phyloP scores from a whole-genome alignment of 345 rosid species.

The Excoecaria agallocha region DNA sequence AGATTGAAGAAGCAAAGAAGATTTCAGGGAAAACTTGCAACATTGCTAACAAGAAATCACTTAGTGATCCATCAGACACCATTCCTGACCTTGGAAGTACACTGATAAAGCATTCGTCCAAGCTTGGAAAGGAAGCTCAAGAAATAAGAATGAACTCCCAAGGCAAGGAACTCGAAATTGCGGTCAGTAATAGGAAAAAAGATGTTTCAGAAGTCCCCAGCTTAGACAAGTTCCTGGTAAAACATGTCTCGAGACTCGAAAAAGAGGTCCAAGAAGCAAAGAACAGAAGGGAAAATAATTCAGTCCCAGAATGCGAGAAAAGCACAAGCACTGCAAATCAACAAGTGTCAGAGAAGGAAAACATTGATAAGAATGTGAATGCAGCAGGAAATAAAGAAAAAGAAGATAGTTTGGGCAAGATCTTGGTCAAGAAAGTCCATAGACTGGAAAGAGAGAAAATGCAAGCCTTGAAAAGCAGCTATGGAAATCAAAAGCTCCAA shows the following conservation, averaged over 20 bases:
- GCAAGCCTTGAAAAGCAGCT: slow-evolving; percentile 33
- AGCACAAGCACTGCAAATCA: slow-evolving; percentile 1
- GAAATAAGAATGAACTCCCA: slow-evolving; percentile 34
- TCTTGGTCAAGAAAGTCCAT: slow-evolving; percentile 56
- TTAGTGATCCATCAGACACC: slow-evolving; percentile 29
- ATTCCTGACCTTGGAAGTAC: slow-evolving; percentile 49
- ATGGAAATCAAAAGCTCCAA: slow-evolving; percentile 30
- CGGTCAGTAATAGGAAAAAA: slow-evolving; percentile 9
- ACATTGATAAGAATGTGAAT: slow-evolving; percentile 25
- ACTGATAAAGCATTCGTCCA: slow-evolving; percentile 41
- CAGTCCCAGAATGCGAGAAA: slow-evolving; percentile 10
- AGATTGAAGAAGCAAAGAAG: slow-evolving; percentile 57
- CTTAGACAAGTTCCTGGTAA: slow-evolving; percentile 71
- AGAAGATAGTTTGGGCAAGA: slow-evolving; percentile 54
- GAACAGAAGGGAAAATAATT: slow-evolving; percentile 31
- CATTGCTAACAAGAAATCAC: slow-evolving; percentile 20
- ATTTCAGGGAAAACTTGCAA: slow-evolving; percentile 20
- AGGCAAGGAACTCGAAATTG: slow-evolving; percentile 29
- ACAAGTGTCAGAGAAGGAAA: slow-evolving; percentile 49
- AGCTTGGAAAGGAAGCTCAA: slow-evolving; percentile 31
- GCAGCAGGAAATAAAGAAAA: slow-evolving; percentile 19
- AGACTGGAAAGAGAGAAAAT: slow-evolving; percentile 53
- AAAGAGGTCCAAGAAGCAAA: slow-evolving; percentile 79
- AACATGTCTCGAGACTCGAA: slow-evolving; percentile 74
- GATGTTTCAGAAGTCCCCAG: slow-evolving; percentile 49